Conservation (phyloP, 768 basidiomycete species). For the Hirschioporus abietinus region DNA sequence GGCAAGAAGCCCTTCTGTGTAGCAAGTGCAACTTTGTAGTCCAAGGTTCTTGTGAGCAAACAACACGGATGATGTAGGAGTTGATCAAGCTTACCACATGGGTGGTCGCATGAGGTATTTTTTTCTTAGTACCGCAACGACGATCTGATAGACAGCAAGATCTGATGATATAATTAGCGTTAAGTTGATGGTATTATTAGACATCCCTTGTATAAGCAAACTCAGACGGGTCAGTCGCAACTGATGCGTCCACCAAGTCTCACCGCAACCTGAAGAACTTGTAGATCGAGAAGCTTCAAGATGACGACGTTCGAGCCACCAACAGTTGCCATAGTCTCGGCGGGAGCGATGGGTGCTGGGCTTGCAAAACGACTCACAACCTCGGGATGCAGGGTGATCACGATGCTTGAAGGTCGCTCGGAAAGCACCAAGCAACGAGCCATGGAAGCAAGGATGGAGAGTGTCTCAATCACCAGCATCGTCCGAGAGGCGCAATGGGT, state of each 20-base stretch:
- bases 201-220: no score
- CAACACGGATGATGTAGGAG: no score
- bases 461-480: slow-evolving; percentile 34
- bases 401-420: slow-evolving; percentile 49
- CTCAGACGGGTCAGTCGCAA: no score
- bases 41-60: no score
- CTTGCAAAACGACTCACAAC: slow-evolving; percentile 42
- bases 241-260: no score
- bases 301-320: neutral
- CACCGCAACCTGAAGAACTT: neutral
- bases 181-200: no score
- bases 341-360: slow-evolving; percentile 57
- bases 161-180: no score
- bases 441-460: slow-evolving; percentile 43
- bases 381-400: slow-evolving; percentile 49
- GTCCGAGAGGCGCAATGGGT: slow-evolving; percentile 36
- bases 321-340: slow-evolving; percentile 42
- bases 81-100: no score
- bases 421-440: slow-evolving; percentile 45
- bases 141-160: no score
- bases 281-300: neutral
- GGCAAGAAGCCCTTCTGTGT: neutral
- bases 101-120: no score
- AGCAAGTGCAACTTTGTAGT: no score
- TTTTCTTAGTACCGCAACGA: no score